Evolutionary conservation across 2,329 filamentous ascomycete genomes (phyloP).

Genomic region (Colletotrichum caudatum): DNA sequence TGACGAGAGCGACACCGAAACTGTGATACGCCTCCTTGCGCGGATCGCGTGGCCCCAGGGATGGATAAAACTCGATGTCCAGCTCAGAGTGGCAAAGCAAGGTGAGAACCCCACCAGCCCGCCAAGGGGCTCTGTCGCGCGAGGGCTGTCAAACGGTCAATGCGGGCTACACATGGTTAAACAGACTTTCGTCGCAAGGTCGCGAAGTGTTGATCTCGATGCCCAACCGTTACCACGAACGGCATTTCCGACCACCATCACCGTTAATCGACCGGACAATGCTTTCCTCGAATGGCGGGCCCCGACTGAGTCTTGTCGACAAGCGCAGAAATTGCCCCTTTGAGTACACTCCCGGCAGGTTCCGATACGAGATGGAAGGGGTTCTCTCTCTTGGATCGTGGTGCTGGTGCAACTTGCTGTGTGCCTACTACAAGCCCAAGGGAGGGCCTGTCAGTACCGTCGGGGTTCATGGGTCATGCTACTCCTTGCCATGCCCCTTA

Average conservation of each 20-base stretch:
- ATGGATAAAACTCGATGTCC: slow-evolving; percentile 25
- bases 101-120: slow-evolving; percentile 25
- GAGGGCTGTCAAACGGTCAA: slow-evolving; percentile 30
- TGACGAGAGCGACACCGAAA: slow-evolving; percentile 38
- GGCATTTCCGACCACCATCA: slow-evolving; percentile 22
- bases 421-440: background rate
- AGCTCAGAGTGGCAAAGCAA: slow-evolving; percentile 19
- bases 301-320: slow-evolving; percentile 20
- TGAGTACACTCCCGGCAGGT: background rate
- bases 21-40: slow-evolving; percentile 32
- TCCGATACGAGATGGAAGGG: background rate
- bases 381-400: background rate
- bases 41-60: slow-evolving; percentile 38
- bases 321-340: slow-evolving; percentile 12
- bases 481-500: background rate
- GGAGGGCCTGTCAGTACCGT: background rate
- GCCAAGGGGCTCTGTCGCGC: slow-evolving; percentile 14
- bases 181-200: slow-evolving; percentile 39
- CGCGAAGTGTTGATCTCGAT: slow-evolving; percentile 38
- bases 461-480: background rate
- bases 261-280: slow-evolving; percentile 21
- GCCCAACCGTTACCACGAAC: slow-evolving; percentile 35
- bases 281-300: slow-evolving; percentile 23
- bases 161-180: slow-evolving; percentile 33
- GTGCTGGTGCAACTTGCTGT: background rate